Evolutionary conservation across 768 basidiomycete species (phyloP).

Genomic region (Leccinum ochraceum): DNA sequence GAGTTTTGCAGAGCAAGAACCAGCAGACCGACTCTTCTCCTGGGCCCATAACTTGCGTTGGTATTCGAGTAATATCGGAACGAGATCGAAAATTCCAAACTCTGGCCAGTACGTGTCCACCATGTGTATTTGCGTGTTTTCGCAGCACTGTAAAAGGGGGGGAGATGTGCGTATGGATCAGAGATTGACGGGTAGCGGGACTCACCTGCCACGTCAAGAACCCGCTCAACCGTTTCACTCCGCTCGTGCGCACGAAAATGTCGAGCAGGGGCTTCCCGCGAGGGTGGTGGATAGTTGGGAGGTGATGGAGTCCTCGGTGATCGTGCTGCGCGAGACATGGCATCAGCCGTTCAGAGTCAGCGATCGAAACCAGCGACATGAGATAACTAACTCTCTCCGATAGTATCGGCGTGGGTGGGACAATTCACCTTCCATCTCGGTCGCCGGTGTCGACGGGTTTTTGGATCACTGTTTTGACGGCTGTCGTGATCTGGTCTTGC

Average conservation of each 20-base stretch:
- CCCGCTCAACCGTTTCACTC: constrained; percentile 64
- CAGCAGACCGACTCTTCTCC: background rate
- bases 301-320: constrained; percentile 71
- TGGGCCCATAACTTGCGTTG: constrained; percentile 71
- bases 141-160: constrained; percentile 57
- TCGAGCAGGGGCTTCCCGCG: constrained; percentile 76
- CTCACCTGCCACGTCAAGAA: constrained; percentile 95
- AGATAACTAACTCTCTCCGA: constrained; percentile 4
- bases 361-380: background rate
- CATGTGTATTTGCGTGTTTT: constrained; percentile 88
- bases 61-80: constrained; percentile 86
- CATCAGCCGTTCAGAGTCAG: background rate
- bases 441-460: constrained; percentile 35
- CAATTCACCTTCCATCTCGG: constrained; percentile 28
- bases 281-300: constrained; percentile 64
- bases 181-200: constrained; percentile 2
- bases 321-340: constrained; percentile 33
- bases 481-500: constrained; percentile 86
- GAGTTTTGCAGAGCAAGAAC: background rate
- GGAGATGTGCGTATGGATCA: background rate
- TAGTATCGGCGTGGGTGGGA: too few relatives aligned
- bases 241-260: constrained; percentile 88
- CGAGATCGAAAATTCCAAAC: constrained; percentile 82
- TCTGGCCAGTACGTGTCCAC: constrained; percentile 88
- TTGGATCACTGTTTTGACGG: constrained; percentile 47